These are phyloP conservation scores for Coriaria nepalensis DNA, from an alignment of 306 rosid genomes.

Conservation along the genomic window DNA sequence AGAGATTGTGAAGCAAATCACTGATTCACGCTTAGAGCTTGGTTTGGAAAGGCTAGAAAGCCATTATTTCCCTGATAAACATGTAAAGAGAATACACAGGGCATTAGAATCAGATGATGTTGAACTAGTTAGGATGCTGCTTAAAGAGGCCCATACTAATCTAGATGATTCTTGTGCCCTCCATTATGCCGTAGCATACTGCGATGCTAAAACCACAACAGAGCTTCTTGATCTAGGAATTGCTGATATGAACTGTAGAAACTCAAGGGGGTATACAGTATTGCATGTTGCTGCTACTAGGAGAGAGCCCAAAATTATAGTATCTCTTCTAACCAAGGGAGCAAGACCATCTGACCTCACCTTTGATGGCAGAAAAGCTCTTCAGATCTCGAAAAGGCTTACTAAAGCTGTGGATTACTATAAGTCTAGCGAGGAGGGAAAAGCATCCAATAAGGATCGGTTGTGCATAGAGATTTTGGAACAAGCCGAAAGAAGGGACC, in stretches of 20 bases:
- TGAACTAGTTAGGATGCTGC: slow-evolving; percentile 44
- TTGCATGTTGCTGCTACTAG: slow-evolving; percentile 44
- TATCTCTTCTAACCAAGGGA: slow-evolving; percentile 55
- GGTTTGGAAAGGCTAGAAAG: slow-evolving; percentile 16
- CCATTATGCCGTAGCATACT: slow-evolving; percentile 55
- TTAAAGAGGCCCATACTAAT: slow-evolving; percentile 47
- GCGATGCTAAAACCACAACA: slow-evolving; percentile 37
- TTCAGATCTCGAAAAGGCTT: slow-evolving; percentile 43
- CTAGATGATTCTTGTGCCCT: slow-evolving; percentile 56
- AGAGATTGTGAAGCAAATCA: slow-evolving; percentile 23
- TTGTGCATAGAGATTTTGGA: slow-evolving; percentile 60
- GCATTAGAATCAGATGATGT: slow-evolving; percentile 59
- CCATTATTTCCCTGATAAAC: slow-evolving; percentile 28
- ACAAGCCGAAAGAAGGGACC: slow-evolving; percentile 67
- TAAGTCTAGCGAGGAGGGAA: slow-evolving; percentile 32
- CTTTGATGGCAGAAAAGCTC: slow-evolving; percentile 50
- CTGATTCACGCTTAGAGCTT: slow-evolving; percentile 20
- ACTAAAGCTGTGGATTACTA: slow-evolving; percentile 35
- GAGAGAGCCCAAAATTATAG: slow-evolving; percentile 52
- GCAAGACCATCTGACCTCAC: slow-evolving; percentile 53
- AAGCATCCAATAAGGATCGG: slow-evolving; percentile 25
- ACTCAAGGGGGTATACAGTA: slow-evolving; percentile 44
- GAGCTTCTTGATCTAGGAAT: slow-evolving; percentile 62
- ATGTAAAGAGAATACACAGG: slow-evolving; percentile 46
- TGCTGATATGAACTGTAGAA: slow-evolving; percentile 39